Percentiles rank a stretch among this genome's conserved stretches.
Conservation (phyloP, 768 basidiomycete species). For the Pisolithus albus region DNA sequence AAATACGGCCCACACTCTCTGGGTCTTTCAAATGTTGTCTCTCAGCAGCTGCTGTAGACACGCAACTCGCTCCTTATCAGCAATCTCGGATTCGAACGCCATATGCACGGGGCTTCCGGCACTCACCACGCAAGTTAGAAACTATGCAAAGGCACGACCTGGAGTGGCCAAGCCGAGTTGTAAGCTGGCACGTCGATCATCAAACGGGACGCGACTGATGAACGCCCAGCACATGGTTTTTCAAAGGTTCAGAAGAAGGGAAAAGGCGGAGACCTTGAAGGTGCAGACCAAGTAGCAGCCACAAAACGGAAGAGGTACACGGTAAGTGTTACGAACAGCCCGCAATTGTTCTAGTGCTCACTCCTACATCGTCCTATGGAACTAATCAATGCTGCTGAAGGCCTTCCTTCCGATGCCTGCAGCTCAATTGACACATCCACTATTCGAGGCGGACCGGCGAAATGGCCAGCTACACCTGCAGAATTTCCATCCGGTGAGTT, state of each 20-base stretch:
- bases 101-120: not conserved
- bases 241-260: not conserved
- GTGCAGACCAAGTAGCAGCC: constrained; percentile 13
- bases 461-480: constrained; percentile 32
- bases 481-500: constrained; percentile 35
- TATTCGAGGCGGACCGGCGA: constrained; percentile 36
- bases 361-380: too few relatives aligned
- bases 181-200: constrained; percentile 5
- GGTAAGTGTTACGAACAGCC: constrained; percentile 9
- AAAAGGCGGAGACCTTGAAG: constrained; percentile 2
- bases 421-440: constrained; percentile 30
- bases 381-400: constrained; percentile 18
- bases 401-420: constrained; percentile 38
- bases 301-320: constrained; percentile 21
- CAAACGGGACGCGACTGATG: not conserved
- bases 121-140: not conserved
- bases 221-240: not conserved
- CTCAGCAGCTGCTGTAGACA: not conserved
- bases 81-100: not conserved
- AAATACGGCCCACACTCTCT: too few relatives aligned
- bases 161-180: constrained; percentile 13
- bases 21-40: not conserved
- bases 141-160: not conserved
- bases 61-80: not conserved
- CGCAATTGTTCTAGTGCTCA: too few relatives aligned